Evolutionary conservation across 1,139 yeast genomes (phyloP), one percentile per base, ranked within the genome.

Genomic region (Zygotorulaspora mrakii): DNA sequence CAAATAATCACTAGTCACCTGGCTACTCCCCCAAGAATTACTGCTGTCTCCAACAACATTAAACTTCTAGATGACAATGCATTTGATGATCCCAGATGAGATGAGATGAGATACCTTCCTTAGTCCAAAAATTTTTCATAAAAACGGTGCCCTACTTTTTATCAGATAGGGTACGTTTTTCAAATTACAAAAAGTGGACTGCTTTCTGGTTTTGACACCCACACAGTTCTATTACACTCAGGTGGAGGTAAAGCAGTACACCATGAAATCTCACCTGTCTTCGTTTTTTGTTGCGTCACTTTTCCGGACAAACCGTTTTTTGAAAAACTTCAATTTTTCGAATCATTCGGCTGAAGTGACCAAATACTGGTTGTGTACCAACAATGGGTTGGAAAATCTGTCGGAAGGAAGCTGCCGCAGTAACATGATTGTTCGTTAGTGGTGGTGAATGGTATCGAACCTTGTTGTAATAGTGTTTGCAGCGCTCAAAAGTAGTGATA

Each of bases 51-150:
- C 6, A 9, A 6, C 22, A 20, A 20, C 22, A 6, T 20, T 6
- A 9, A 20, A 20, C 9, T 20, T 6, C 8, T 20, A 20, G 22
- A 20, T n/a, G n/a, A n/a, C n/a, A n/a, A n/a, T n/a, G n/a, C n/a
- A n/a, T n/a, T n/a, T n/a, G n/a, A n/a, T n/a, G n/a, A n/a, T n/a
- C n/a, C n/a, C n/a, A n/a, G n/a, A n/a, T n/a, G 22, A 20, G 34
- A 29, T 42, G 36, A 21, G 44, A 43, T 45, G 47, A 40, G 53
- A 42, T 48, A 48, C 34, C 50, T 38, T 45, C 38, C 30, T 44
- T 25, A 37, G 41, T 27, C 17, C 39, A 37, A 46, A 41, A 38
- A 42, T 39, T 43, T 45, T 42, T 39, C 45, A 6, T 9, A 20
- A 31, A n/a, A 17, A 21, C 16, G 33, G 31, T 25, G 28, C 28